These are phyloP conservation scores for Botrytis galanthina DNA, from an alignment of 2,329 filamentous ascomycete genomes.

Conservation along the genomic window DNA sequence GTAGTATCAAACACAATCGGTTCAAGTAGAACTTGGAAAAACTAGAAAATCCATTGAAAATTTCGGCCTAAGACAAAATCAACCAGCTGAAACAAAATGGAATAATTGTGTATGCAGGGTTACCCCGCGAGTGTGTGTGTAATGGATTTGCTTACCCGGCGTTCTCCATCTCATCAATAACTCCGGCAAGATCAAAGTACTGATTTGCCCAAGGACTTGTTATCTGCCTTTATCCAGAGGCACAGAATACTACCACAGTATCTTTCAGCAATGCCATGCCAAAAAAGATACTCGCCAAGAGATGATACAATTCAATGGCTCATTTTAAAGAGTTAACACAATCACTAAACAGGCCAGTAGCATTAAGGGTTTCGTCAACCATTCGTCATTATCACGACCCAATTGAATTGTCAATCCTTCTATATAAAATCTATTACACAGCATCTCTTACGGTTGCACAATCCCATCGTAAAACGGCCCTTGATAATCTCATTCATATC, in stretches of 20 bases:
- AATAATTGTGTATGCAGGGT: neutral
- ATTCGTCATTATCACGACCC: neutral
- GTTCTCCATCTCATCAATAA: neutral
- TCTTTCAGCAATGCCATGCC: neutral
- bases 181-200: neutral
- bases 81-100: conserved; percentile 1
- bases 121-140: neutral
- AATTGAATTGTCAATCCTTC: neutral
- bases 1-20: neutral
- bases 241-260: neutral
- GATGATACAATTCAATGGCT: neutral
- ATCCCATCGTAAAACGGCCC: neutral
- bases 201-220: neutral
- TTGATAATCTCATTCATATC: neutral
- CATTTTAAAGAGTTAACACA: neutral
- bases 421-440: neutral
- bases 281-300: neutral
- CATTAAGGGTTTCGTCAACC: neutral
- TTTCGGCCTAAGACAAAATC: neutral
- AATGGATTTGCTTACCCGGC: conserved; percentile 4
- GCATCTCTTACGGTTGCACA: neutral
- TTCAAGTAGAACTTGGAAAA: neutral
- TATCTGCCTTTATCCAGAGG: neutral
- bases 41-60: neutral
- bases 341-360: neutral